Base-by-base conservation (phyloP, 106 monocot genomes). In the Dendrobium officinale region DNA sequence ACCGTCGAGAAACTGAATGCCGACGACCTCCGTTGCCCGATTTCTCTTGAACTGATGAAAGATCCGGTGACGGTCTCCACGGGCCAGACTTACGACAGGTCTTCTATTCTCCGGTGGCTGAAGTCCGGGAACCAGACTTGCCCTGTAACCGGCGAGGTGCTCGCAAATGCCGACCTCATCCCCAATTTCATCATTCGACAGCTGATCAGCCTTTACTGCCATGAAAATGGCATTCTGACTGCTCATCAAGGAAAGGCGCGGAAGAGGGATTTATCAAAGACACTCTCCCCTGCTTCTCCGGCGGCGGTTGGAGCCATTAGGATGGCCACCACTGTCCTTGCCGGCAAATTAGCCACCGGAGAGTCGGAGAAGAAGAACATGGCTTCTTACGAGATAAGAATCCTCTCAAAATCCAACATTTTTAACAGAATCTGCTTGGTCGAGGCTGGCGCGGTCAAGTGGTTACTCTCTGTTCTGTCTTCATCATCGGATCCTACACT, bases 1-100 rank as follows among this genome's bases (percentile, higher is more conserved):
- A 40, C 29, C 37, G 11, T 81, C 26, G 55, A 82, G 20, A 66
- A 47, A 45, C 77, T 89, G 13, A 84, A 83, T 17, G 78, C 75
- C 26, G 98, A 95, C 0, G 59, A 77, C 9, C 79, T 98, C 68
- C 80, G 72, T 47, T 98, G 98, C 78, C 95, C 98, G 2, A 98
- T 98, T 40, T 89, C 92, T 3, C 89, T 98, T 5, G 95, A 98
- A 56, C 77, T 93, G 61, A 98, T 98, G 98, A 70, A 72, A 0
- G 94, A 98, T 58, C 95, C 98, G 0, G 98, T 98, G 22, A 95
- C 88, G 17, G 80, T 98, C 8, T 82, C 84, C 41, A 92, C 98
- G 1, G 98, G 98, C 5, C 95, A 92, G 67, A 98, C 98, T n/a
- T 98, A 95, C 79, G 90, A 95, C 77, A 89, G 98, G 5, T 40